Conservation (phyloP, 768 basidiomycete species). For the Boletus pseudo-olivaceus region DNA sequence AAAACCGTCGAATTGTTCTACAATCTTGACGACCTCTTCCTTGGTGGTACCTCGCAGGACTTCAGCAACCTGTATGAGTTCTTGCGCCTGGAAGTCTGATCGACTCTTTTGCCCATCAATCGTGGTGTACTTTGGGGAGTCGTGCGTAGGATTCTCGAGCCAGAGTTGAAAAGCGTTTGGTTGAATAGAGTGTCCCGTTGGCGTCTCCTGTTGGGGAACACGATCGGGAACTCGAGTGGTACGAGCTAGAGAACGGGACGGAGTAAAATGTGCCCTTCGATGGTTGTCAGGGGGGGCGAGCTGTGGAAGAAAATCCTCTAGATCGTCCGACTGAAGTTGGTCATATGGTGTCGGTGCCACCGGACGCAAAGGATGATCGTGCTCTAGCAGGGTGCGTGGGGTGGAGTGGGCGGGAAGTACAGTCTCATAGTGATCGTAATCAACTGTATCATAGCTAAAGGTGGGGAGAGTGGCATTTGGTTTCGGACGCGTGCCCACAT, state of each 20-base stretch:
- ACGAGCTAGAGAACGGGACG: neutral
- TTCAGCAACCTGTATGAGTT: conserved; percentile 3
- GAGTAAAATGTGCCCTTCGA: neutral
- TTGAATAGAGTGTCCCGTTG: neutral
- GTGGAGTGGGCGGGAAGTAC: neutral
- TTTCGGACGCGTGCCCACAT: neutral
- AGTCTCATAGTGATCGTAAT: neutral
- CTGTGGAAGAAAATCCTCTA: neutral
- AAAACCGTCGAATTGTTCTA: conserved; percentile 16
- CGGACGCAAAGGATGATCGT: neutral
- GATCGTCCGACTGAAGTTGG: neutral
- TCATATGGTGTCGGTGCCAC: conserved; percentile 2
- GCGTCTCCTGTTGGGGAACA: neutral
- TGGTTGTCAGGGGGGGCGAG: neutral
- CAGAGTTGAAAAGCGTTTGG: conserved; percentile 16
- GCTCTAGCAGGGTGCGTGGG: neutral
- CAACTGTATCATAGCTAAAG: neutral
- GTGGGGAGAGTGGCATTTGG: neutral
- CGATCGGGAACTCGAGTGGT: neutral
- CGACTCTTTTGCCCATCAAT: conserved; percentile 14
- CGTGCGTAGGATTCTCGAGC: neutral
- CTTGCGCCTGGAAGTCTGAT: neutral
- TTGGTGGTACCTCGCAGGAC: conserved; percentile 13
- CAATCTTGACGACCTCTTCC: conserved; percentile 15
- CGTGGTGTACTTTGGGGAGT: conserved; percentile 13